Evolutionary conservation across 2,329 filamentous ascomycete species (phyloP).

Genomic region (Tricladium varicosporioides): DNA sequence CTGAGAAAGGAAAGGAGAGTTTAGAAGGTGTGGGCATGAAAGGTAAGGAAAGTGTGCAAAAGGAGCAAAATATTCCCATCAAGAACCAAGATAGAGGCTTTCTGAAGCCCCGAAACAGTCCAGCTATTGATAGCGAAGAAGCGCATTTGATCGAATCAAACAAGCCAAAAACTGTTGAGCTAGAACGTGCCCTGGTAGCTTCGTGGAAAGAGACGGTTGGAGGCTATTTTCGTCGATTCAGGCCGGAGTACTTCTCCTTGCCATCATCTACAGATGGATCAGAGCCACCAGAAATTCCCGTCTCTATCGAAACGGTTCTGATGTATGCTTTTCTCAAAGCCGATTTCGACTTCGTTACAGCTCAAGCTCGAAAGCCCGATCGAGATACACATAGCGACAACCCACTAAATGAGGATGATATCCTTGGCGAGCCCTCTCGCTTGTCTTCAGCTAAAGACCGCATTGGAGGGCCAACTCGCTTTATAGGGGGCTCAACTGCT

Average conservation of each 20-base stretch:
- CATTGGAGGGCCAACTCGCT: slow-evolving; percentile 75
- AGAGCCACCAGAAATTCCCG: slow-evolving; percentile 35
- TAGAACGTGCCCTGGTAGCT: slow-evolving; percentile 70
- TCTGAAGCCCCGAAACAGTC: slow-evolving; percentile 35
- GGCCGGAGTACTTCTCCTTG: slow-evolving; percentile 69
- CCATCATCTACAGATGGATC: slow-evolving; percentile 33
- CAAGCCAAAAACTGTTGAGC: slow-evolving; percentile 58
- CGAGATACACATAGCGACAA: slow-evolving; percentile 68
- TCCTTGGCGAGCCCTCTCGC: slow-evolving; percentile 64
- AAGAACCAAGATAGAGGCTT: slow-evolving; percentile 34
- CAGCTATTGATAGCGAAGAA: slow-evolving; percentile 38
- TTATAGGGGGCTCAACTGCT: slow-evolving; percentile 91
- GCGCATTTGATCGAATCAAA: slow-evolving; percentile 38
- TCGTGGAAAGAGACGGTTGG: slow-evolving; percentile 84
- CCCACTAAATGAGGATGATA: slow-evolving; percentile 81
- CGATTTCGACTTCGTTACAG: slow-evolving; percentile 90
- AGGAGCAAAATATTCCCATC: slow-evolving; percentile 11
- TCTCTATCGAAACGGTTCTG: slow-evolving; percentile 73
- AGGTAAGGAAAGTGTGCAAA: slow-evolving; percentile 43
- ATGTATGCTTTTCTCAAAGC: slow-evolving; percentile 92
- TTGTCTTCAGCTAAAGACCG: slow-evolving; percentile 53
- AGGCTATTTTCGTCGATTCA: slow-evolving; percentile 91
- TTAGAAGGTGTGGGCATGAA: slow-evolving; percentile 49
- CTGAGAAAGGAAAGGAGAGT: slow-evolving; percentile 37
- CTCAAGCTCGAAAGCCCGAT: slow-evolving; percentile 80